Base-by-base conservation (phyloP, 805 yeast genomes). In the Metschnikowia similis region DNA sequence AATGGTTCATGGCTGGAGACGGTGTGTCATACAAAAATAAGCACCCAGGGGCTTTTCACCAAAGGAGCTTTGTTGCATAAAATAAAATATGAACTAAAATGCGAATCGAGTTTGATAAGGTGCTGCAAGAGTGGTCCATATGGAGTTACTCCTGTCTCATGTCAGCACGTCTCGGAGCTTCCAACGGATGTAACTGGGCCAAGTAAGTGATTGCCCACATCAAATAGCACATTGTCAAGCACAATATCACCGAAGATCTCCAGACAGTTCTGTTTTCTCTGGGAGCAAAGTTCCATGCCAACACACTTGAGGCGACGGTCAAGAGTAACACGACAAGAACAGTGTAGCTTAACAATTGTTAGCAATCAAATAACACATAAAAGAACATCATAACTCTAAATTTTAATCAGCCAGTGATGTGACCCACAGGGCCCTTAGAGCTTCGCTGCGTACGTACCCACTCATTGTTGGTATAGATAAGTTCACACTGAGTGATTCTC, bases 151-250 rank as follows among this genome's bases (percentile, higher is more conserved):
- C 96, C 8, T 95, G 96, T 71, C 97, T 84, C 66, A 90, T 71
- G 63, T 91, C 96, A 1, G 95, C 82, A 61, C 97, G 82, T 66
- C 86, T 87, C 38, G 97, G 97, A 39, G 82, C 89, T 51, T 89
- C 96, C 62, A 91, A 75, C 6, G 97, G 97, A 69, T 91, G 97
- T 51, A 91, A 74, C 66, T 91, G 97, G 50, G 83, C 77, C 56
- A 90, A 74, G 64, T 89, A 90, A 7, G 97, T 90, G 61, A 90
- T 84, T 31, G 97, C 97, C 95, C 95, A 87, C 91, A 87, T 84
- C 63, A 87, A 73, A 66, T 78, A 87, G 72, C 87, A 84, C 91
- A 87, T 84, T 21, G 89, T 78, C 58, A 87, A 66, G 8, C 88
- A 78, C 55, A 87, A 73, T 45, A 84, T 81, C 37, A 74, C 63